Evolutionary conservation across 352 stramenopile genomes (phyloP), one percentile per base, ranked within the genome.

Genomic region (Globisporangium rhizosaccharum): DNA sequence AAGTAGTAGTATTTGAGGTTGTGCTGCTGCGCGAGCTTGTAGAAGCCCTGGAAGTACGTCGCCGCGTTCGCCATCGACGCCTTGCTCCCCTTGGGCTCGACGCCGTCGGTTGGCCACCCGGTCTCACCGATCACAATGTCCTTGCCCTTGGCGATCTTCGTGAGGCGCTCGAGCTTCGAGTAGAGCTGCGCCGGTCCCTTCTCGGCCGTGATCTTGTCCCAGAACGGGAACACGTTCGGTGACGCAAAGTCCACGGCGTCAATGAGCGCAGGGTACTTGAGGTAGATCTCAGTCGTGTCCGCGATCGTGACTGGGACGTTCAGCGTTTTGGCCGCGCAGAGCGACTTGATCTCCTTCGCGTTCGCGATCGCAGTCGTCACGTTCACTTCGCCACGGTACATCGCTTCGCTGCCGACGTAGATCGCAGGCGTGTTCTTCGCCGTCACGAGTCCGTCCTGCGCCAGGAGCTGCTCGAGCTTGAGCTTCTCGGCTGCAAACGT

Each of bases 151-250:
- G 51, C 33, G 30, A 56, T 67, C 18, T 65, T 47, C 5, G 45
- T 51, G 53, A 91, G 57, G n/a, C 61, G 57, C 33, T 54, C 28
- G 61, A 85, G 76, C 17, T 77, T 73, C 26, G 28, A 46, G 12
- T 75, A 41, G 7, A 92, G 79, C 57, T 82, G 73, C 8, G 23
- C 30, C 3, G 70, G 71, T 1, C 77, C 79, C 3, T 58, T 61
- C 5, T 65, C 58, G 4, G 83, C 67, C 0, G 46, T 45, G 41
- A 76, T 73, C 25, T 63, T 64, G 56, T 92, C 77, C 82, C 82
- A 90, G 59, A 88, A 88, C 3, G 82, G 79, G 51, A 92, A 92
- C 2, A 52, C 63, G 51, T 92, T 92, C 0, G 76, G 72, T 18
- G 76, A 71, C 1, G 89, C 66, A 23, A 87, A 66, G 51, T 90